Conservation (phyloP, 2,329 filamentous ascomycete genomes). For the Colletotrichum sublineola region DNA sequence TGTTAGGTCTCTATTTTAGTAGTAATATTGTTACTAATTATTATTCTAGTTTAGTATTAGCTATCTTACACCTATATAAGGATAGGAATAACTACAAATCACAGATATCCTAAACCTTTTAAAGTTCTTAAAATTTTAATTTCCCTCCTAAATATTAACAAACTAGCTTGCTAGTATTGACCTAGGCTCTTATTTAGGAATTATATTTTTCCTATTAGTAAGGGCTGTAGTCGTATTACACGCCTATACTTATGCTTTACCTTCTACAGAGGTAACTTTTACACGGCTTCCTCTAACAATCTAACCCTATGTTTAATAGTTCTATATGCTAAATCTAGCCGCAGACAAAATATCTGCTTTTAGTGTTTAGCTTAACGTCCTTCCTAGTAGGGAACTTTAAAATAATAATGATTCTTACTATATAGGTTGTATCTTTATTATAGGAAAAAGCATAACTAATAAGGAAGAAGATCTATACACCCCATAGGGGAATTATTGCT, state of each 20-base stretch:
- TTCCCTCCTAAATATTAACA: neutral
- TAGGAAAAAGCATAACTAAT: neutral
- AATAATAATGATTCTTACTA: neutral
- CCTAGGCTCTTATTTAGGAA: slow-evolving; percentile 1
- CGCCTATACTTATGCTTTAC: neutral
- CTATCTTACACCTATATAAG: neutral
- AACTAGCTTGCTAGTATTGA: neutral
- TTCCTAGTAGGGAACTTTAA: neutral
- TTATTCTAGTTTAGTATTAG: neutral
- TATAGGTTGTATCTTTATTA: neutral
- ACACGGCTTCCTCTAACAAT: neutral
- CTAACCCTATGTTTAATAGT: neutral
- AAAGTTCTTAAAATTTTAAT: neutral
- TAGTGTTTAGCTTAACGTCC: neutral
- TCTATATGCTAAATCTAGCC: slow-evolving; percentile 8
- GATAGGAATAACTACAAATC: neutral
- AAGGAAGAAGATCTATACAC: neutral
- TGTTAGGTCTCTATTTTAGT: neutral
- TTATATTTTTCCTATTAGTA: slow-evolving; percentile 1
- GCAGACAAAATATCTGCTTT: slow-evolving; percentile 14
- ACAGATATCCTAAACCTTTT: slow-evolving; percentile 7
- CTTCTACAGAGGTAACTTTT: slow-evolving; percentile 8
- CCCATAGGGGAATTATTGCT: slow-evolving; percentile 5
- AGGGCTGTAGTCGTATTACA: neutral
- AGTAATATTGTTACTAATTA: neutral